These are phyloP conservation scores for Aaosphaeria arxii DNA, from an alignment of 2,329 filamentous ascomycete genomes.

Conservation along the genomic window DNA sequence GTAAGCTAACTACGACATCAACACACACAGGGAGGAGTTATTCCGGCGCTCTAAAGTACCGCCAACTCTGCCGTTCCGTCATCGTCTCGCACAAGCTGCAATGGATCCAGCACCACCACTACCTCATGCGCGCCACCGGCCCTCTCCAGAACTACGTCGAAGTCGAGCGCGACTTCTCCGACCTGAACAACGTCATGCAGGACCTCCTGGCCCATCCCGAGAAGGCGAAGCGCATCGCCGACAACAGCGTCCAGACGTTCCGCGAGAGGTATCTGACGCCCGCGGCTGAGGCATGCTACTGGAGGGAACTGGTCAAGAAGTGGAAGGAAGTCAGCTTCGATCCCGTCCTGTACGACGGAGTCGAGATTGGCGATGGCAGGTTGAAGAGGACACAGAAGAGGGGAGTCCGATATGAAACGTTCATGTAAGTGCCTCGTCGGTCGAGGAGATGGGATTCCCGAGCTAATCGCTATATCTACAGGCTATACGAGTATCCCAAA, in stretches of 20 bases:
- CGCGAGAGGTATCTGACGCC: slow-evolving; percentile 30
- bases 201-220: slow-evolving; percentile 30
- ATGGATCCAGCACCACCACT: slow-evolving; percentile 35
- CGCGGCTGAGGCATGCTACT: slow-evolving; percentile 33
- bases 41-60: slow-evolving; percentile 54
- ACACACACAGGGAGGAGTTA: slow-evolving; percentile 38
- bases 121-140: slow-evolving; percentile 26
- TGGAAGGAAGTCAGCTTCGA: slow-evolving; percentile 27
- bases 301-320: slow-evolving; percentile 20
- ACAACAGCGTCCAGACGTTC: slow-evolving; percentile 27
- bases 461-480: slow-evolving; percentile 8
- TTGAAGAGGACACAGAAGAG: slow-evolving; percentile 19
- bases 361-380: slow-evolving; percentile 17
- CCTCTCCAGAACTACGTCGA: slow-evolving; percentile 32
- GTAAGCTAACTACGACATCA: slow-evolving; percentile 20
- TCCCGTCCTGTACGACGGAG: slow-evolving; percentile 25
- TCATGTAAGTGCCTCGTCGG: slow-evolving; percentile 27
- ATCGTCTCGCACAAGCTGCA: slow-evolving; percentile 33
- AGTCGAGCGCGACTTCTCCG: slow-evolving; percentile 33
- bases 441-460: slow-evolving; percentile 28
- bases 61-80: slow-evolving; percentile 48
- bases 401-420: slow-evolving; percentile 30
- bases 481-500: slow-evolving; percentile 10
- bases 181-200: slow-evolving; percentile 25
- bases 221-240: slow-evolving; percentile 30